Evolutionary conservation across 2,329 filamentous ascomycete species (phyloP).

Genomic region (Verticillium albo-atrum): DNA sequence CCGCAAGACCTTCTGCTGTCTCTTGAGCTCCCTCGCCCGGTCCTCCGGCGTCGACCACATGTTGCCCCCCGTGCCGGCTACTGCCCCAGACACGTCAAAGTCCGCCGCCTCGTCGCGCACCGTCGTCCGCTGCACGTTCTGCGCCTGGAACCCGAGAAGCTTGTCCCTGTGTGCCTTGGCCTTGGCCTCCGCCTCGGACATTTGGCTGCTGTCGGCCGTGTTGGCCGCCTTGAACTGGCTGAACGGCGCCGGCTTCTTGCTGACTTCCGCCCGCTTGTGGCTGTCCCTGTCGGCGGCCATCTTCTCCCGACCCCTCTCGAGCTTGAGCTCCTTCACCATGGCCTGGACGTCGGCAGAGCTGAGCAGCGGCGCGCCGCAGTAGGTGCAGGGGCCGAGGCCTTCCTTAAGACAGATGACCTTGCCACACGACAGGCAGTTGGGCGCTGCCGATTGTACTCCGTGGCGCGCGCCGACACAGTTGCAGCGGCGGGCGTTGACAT

Average conservation of each 20-base stretch:
- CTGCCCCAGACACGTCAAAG: constrained; percentile 46
- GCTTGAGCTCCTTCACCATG: constrained; percentile 79
- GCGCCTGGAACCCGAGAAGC: constrained; percentile 75
- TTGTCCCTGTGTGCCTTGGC: constrained; percentile 78
- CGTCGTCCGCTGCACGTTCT: constrained; percentile 79
- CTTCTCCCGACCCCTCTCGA: constrained; percentile 81
- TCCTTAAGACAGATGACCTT: constrained; percentile 96
- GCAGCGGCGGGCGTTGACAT: constrained; percentile 63
- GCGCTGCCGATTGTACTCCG: constrained; percentile 82
- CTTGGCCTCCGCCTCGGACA: constrained; percentile 57
- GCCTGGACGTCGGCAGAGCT: constrained; percentile 69
- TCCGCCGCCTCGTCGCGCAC: constrained; percentile 79
- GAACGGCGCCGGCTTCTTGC: constrained; percentile 57
- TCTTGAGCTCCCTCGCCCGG: constrained; percentile 75
- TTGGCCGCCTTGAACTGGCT: constrained; percentile 34
- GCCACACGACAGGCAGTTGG: constrained; percentile 88
- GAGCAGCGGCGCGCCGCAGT: constrained; percentile 73
- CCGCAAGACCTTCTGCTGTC: constrained; percentile 76
- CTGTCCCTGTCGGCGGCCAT: constrained; percentile 75
- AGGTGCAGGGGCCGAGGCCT: constrained; percentile 90
- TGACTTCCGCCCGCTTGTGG: constrained; percentile 62
- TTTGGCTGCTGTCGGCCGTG: constrained; percentile 24
- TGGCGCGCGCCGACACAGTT: constrained; percentile 86
- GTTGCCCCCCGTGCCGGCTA: constrained; percentile 45
- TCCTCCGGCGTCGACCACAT: constrained; percentile 86